These are phyloP conservation scores for Aureobasidium sp. DNA, from an alignment of 2,329 filamentous ascomycete species.

Conservation along the genomic window DNA sequence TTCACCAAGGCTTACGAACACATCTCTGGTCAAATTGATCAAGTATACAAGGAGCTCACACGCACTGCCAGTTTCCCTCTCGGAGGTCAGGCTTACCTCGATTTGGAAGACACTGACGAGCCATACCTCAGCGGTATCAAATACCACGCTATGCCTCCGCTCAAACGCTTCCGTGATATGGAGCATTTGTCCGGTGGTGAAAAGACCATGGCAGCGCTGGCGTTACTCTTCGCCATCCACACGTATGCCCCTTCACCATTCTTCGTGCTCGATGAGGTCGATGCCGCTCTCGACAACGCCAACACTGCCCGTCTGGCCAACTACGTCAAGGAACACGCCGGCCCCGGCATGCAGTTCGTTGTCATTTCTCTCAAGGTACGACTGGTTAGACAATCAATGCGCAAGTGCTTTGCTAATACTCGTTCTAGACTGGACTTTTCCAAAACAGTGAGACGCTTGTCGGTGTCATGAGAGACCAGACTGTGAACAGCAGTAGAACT, in stretches of 20 bases:
- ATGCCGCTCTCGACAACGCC: slow-evolving; percentile 94
- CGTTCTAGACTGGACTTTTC: slow-evolving; percentile 63
- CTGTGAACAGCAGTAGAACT: slow-evolving; percentile 82
- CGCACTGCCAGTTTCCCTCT: slow-evolving; percentile 83
- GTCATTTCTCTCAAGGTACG: slow-evolving; percentile 78
- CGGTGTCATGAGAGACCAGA: slow-evolving; percentile 91
- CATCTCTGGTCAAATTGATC: slow-evolving; percentile 87
- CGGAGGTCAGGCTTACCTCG: slow-evolving; percentile 80
- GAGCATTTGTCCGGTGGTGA: slow-evolving; percentile 94
- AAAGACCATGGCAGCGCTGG: slow-evolving; percentile 96
- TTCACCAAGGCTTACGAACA: slow-evolving; percentile 95
- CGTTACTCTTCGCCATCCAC: slow-evolving; percentile 94
- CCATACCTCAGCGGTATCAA: slow-evolving; percentile 94
- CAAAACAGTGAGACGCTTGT: slow-evolving; percentile 94
- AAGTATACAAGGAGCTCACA: slow-evolving; percentile 92
- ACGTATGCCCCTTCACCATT: slow-evolving; percentile 93
- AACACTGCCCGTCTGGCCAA: slow-evolving; percentile 95
- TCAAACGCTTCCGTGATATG: slow-evolving; percentile 99
- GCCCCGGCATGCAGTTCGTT: slow-evolving; percentile 97
- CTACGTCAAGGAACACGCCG: slow-evolving; percentile 88
- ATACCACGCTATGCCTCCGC: slow-evolving; percentile 96
- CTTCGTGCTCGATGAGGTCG: slow-evolving; percentile 96
- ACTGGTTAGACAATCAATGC: background rate
- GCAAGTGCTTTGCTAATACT: background rate
- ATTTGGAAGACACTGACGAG: slow-evolving; percentile 93